Percentiles rank a stretch among this genome's conserved stretches.
These are phyloP conservation scores for Sporopachydermia quercuum DNA, from an alignment of 805 yeast species.

Conservation along the genomic window DNA sequence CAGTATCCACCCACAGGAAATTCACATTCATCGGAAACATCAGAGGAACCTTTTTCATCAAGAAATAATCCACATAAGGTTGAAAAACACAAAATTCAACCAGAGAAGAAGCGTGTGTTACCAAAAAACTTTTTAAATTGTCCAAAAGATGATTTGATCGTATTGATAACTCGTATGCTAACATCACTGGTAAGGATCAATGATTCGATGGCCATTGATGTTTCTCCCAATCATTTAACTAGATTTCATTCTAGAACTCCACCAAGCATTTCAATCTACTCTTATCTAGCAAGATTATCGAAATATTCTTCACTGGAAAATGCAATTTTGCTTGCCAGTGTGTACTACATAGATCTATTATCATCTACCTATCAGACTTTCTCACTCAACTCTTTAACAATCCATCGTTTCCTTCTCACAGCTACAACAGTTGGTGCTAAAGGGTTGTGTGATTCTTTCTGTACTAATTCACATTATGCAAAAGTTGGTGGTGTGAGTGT, in stretches of 20 bases:
- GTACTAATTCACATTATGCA: conserved; percentile 87
- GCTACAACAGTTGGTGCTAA: conserved; percentile 86
- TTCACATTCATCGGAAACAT: no score
- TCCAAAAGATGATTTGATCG: conserved; percentile 53
- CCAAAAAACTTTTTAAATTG: conserved; percentile 49
- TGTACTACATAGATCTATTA: conserved; percentile 82
- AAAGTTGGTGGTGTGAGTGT: conserved; percentile 88
- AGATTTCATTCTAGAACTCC: conserved; percentile 90
- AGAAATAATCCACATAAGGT: no score
- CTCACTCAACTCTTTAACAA: conserved; percentile 80
- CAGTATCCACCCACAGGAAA: no score
- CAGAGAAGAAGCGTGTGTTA: no score
- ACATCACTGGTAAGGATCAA: conserved; percentile 59
- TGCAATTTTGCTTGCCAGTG: conserved; percentile 63
- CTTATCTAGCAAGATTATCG: conserved; percentile 61
- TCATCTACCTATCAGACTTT: conserved; percentile 66
- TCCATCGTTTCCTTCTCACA: conserved; percentile 79
- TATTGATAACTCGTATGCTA: conserved; percentile 67
- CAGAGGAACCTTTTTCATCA: no score
- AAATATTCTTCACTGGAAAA: conserved; percentile 78
- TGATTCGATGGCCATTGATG: conserved; percentile 32
- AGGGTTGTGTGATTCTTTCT: conserved; percentile 85
- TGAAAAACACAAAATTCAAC: no score
- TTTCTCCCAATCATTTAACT: conserved; percentile 38
- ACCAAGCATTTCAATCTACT: conserved; percentile 70